These are phyloP conservation scores for Lachnellula willkommii DNA, from an alignment of 2,329 filamentous ascomycete species.

Conservation along the genomic window DNA sequence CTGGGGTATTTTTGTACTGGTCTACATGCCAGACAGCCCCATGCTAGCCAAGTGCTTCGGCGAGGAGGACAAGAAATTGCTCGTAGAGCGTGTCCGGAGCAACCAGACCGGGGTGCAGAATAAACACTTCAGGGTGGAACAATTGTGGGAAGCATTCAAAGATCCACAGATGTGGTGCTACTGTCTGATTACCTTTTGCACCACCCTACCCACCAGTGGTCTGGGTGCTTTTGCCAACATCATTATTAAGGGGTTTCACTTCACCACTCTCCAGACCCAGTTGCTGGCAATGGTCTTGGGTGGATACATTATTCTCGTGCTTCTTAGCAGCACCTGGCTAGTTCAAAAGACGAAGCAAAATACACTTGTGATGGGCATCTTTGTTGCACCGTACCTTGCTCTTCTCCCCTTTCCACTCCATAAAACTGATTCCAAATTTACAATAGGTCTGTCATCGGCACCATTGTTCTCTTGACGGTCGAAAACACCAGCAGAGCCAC, in stretches of 20 bases:
- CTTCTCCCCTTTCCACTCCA: neutral
- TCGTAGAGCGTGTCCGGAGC: slow-evolving; percentile 47
- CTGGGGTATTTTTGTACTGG: slow-evolving; percentile 37
- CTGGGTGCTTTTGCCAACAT: slow-evolving; percentile 70
- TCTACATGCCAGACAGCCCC: slow-evolving; percentile 25
- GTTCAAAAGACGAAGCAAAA: slow-evolving; percentile 67
- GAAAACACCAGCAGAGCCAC: slow-evolving; percentile 51
- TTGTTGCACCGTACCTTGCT: slow-evolving; percentile 51
- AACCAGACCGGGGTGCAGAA: slow-evolving; percentile 55
- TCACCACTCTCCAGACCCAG: slow-evolving; percentile 62
- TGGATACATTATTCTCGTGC: slow-evolving; percentile 65
- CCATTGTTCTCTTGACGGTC: slow-evolving; percentile 66
- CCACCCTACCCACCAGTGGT: slow-evolving; percentile 67
- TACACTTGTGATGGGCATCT: slow-evolving; percentile 58
- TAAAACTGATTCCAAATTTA: slow-evolving; percentile 36
- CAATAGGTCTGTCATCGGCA: slow-evolving; percentile 63
- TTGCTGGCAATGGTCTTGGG: slow-evolving; percentile 71
- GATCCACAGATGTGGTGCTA: slow-evolving; percentile 58
- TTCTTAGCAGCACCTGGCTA: slow-evolving; percentile 61
- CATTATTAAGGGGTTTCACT: slow-evolving; percentile 66
- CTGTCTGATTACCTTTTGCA: slow-evolving; percentile 45
- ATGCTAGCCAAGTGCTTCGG: slow-evolving; percentile 20
- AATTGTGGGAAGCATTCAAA: slow-evolving; percentile 46
- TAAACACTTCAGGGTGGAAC: slow-evolving; percentile 43
- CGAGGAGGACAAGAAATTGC: slow-evolving; percentile 25